These are phyloP conservation scores for Firmiana major DNA, from an alignment of 345 rosid genomes.

Conservation along the genomic window DNA sequence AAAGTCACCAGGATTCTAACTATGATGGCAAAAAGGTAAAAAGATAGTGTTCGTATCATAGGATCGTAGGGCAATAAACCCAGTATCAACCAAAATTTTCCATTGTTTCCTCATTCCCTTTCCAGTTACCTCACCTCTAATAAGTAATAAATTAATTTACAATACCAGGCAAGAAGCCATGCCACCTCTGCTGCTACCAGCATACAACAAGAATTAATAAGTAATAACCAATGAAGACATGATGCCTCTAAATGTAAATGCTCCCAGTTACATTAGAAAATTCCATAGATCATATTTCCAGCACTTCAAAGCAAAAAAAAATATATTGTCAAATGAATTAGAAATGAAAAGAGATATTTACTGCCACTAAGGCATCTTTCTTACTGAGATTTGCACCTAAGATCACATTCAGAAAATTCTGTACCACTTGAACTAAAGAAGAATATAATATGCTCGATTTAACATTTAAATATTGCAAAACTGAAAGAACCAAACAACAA, in stretches of 20 bases:
- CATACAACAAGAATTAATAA: not conserved
- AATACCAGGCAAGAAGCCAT: not conserved
- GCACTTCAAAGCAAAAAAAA: not conserved
- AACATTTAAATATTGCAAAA: not conserved
- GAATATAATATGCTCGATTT: not conserved
- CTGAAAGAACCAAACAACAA: not conserved
- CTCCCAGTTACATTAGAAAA: not conserved
- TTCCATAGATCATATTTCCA: not conserved
- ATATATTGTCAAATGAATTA: not conserved
- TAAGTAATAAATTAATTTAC: not conserved
- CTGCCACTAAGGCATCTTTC: not conserved
- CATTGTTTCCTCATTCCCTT: not conserved
- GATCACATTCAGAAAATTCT: not conserved
- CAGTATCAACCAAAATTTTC: not conserved
- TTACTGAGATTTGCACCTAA: not conserved
- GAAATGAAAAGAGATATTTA: not conserved
- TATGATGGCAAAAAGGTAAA: not conserved
- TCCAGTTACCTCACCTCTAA: not conserved
- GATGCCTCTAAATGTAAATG: not conserved
- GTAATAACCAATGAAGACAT: not conserved
- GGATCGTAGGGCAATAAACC: not conserved
- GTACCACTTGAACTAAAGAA: not conserved
- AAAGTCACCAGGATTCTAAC: not conserved
- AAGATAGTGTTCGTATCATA: not conserved
- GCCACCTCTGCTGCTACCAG: not conserved